A percentile compares a stretch with the other conserved stretches of the same genome.
Conservation (phyloP, 495 filamentous ascomycete genomes). For the Beverwykella pulmonaria region DNA sequence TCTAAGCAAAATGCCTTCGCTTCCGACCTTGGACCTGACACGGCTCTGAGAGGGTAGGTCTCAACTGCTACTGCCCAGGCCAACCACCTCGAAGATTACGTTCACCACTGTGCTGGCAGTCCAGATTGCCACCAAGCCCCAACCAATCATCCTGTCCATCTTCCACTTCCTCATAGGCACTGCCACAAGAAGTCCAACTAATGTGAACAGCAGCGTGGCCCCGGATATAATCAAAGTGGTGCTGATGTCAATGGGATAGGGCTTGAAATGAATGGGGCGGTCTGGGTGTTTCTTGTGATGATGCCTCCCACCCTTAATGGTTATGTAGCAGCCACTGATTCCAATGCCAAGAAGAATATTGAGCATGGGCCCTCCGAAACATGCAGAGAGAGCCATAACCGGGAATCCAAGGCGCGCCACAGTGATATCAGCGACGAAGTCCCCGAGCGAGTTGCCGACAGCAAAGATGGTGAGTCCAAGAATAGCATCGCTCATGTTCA, state of each 20-base stretch:
- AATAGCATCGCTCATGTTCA: slow-evolving; percentile 93
- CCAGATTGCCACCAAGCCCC: slow-evolving; percentile 83
- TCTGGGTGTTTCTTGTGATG: slow-evolving; percentile 62
- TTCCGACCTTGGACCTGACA: no score
- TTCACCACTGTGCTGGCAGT: slow-evolving; percentile 79
- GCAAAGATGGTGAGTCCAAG: slow-evolving; percentile 95
- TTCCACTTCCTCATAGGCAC: slow-evolving; percentile 87
- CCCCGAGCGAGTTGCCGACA: slow-evolving; percentile 92
- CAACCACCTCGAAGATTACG: slow-evolving; percentile 71
- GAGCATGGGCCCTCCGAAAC: slow-evolving; percentile 96
- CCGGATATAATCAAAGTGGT: slow-evolving; percentile 82
- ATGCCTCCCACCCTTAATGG: slow-evolving; percentile 60
- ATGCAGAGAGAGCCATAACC: slow-evolving; percentile 94
- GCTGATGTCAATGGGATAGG: slow-evolving; percentile 79
- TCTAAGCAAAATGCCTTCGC: slow-evolving; percentile 3
- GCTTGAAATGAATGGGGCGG: slow-evolving; percentile 47
- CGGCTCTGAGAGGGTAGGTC: no score
- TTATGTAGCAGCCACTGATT: slow-evolving; percentile 83
- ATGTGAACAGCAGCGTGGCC: slow-evolving; percentile 75
- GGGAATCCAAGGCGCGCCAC: slow-evolving; percentile 91
- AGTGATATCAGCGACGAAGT: slow-evolving; percentile 92
- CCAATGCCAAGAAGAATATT: slow-evolving; percentile 97
- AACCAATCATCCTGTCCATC: slow-evolving; percentile 84
- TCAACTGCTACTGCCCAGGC: slow-evolving; percentile 30
- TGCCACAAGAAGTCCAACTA: slow-evolving; percentile 74